A percentile compares a stretch with the other conserved stretches of the same genome.
Evolutionary conservation across 2,329 filamentous ascomycete species (phyloP).

Genomic region (Claviceps sp.): DNA sequence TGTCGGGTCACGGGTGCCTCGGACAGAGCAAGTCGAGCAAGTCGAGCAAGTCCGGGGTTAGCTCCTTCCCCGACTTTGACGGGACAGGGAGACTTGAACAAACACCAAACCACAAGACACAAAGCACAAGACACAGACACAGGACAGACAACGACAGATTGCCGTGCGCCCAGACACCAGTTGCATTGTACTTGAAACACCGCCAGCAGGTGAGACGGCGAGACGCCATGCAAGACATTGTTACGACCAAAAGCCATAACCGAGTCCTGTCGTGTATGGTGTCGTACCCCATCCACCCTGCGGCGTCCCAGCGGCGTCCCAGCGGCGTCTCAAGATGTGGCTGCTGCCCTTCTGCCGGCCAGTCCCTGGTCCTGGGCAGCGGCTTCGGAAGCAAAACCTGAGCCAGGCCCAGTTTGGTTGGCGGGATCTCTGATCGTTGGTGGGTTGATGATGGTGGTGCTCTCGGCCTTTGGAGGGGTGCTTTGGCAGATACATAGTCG

Average conservation of each 20-base stretch:
- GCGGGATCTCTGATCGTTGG: background rate
- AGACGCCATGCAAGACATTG: background rate
- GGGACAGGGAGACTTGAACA: no score
- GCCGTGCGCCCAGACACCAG: background rate
- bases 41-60: background rate
- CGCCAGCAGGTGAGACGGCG: background rate
- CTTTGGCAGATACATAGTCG: background rate
- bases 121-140: no score
- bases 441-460: background rate
- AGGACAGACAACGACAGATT: background rate
- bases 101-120: no score
- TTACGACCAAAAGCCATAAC: background rate
- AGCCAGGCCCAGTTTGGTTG: background rate
- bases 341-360: background rate
- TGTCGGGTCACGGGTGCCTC: background rate
- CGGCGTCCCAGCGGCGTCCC: no score
- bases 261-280: no score
- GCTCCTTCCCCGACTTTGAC: background rate
- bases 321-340: no score
- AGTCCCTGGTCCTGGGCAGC: background rate
- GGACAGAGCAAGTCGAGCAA: background rate
- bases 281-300: no score
- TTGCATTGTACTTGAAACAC: background rate
- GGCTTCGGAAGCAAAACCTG: no score
- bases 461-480: background rate